Evolutionary conservation across 345 rosid species (phyloP).

Genomic region (Syzygium grande): DNA sequence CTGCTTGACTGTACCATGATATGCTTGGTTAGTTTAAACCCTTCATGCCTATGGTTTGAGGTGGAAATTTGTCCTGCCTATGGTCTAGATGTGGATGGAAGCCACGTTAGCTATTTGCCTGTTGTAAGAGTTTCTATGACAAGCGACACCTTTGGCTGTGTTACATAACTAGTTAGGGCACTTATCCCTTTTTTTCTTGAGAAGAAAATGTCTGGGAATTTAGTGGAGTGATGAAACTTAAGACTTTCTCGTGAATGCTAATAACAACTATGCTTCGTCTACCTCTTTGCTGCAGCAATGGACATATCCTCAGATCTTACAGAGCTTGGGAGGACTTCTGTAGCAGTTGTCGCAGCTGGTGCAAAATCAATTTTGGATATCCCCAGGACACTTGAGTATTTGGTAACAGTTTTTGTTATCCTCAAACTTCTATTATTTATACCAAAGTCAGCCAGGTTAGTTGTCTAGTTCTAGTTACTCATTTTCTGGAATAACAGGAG

Average conservation of each 20-base stretch:
- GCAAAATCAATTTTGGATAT: conserved; percentile 79
- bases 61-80: not conserved
- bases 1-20: not conserved
- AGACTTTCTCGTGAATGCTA: not conserved
- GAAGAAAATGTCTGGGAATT: not conserved
- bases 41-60: not conserved
- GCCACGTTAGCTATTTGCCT: not conserved
- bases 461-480: not conserved
- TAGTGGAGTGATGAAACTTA: not conserved
- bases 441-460: not conserved
- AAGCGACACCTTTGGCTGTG: not conserved
- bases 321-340: conserved; percentile 80
- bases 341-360: conserved; percentile 81
- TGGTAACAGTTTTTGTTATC: conserved; percentile 27
- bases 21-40: not conserved
- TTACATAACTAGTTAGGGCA: not conserved
- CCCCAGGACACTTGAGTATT: conserved; percentile 80
- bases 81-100: not conserved
- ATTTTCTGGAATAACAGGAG: conserved; percentile 39
- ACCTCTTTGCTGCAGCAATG: conserved; percentile 51
- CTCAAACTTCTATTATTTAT: not conserved
- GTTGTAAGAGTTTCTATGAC: not conserved
- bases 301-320: conserved; percentile 88
- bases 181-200: not conserved
- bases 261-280: not conserved